A percentile compares a stretch with the other conserved stretches of the same genome.
These are phyloP conservation scores for Cordyceps militaris DNA, from an alignment of 2,329 filamentous ascomycete species.

Conservation along the genomic window DNA sequence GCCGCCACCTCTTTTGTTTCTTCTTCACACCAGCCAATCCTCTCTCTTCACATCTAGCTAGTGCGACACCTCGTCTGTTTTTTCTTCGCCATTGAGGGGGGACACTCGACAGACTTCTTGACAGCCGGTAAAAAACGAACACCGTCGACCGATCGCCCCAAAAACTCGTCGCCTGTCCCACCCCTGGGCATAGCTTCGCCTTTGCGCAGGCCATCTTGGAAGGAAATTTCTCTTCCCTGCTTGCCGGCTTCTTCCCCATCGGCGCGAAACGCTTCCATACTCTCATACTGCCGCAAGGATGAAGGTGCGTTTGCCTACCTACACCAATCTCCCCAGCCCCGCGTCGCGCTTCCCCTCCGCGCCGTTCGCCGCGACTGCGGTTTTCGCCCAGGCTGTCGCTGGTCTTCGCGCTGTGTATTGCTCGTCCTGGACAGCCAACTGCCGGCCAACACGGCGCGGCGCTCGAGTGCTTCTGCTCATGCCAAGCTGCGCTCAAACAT, in stretches of 20 bases:
- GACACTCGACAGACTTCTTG: not conserved
- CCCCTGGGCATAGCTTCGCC: not conserved
- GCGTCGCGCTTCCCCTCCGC: not conserved
- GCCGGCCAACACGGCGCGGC: not conserved
- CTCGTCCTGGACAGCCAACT: too few relatives aligned
- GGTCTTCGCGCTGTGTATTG: not conserved
- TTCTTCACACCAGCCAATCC: not conserved
- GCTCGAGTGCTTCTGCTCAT: not conserved
- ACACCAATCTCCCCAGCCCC: not conserved
- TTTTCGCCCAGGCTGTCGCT: not conserved
- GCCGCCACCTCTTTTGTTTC: conserved; percentile 2
- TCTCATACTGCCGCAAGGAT: not conserved
- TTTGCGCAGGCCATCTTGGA: not conserved
- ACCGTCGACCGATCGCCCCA: not conserved
- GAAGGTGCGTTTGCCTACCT: conserved; percentile 4
- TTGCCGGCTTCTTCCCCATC: not conserved
- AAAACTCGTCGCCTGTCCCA: not conserved
- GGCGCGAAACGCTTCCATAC: too few relatives aligned
- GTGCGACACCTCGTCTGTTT: not conserved
- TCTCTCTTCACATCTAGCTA: not conserved
- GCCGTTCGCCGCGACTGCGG: not conserved
- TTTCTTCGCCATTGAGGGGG: not conserved
- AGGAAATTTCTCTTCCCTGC: not conserved
- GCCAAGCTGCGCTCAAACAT: not conserved
- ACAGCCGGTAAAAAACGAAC: not conserved